Evolutionary conservation across 2,329 filamentous ascomycete genomes (phyloP), one percentile per base, ranked within the genome.

Genomic region (Alternaria sp.): DNA sequence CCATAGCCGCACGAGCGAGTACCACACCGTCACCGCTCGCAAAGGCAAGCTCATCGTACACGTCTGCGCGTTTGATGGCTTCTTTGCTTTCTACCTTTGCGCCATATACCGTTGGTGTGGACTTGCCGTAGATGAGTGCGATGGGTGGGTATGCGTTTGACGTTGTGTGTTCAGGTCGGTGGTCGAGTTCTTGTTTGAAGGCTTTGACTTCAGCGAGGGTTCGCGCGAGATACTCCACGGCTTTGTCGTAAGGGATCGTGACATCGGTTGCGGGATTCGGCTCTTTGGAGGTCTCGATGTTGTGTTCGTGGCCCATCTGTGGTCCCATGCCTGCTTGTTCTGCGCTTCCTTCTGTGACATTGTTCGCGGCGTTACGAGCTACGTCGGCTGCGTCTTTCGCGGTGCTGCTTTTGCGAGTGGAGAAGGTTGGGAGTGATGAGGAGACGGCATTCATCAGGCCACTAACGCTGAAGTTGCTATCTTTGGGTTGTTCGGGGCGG

Each of bases 11-110:
- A 54, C 88, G 88, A 0, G 94, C 92, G 7, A 97, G 85, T 58
- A 95, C 93, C 0, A 98, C 94, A 0, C 94, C 95, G 76, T 98
- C 94, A 3, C 94, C 93, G 21, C 90, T 90, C 1, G 91, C 91
- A 81, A 97, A 97, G 0, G 93, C 87, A 3, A 98, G 84, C 70
- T 96, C 90, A 68, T 97, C 93, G 77, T 97, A 97, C 1, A 89
- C 90, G 78, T 96, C 93, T 0, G 88, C 83, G 64, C 89, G 88
- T 53, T 89, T 87, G 68, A 97, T 97, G 0, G 86, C 89, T 57
- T 95, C 93, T 4, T 86, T 84, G 3, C 88, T 88, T 13, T 86
- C 82, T 0, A 98, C 93, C 47, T 90, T 89, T 0, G 92, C 93
- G 0, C 91, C 93, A 75, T 90, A 93, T 1, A 97, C 92, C 0